These are phyloP conservation scores for Silybum marianum DNA, from an alignment of 129 eudicot species.

Conservation along the genomic window DNA sequence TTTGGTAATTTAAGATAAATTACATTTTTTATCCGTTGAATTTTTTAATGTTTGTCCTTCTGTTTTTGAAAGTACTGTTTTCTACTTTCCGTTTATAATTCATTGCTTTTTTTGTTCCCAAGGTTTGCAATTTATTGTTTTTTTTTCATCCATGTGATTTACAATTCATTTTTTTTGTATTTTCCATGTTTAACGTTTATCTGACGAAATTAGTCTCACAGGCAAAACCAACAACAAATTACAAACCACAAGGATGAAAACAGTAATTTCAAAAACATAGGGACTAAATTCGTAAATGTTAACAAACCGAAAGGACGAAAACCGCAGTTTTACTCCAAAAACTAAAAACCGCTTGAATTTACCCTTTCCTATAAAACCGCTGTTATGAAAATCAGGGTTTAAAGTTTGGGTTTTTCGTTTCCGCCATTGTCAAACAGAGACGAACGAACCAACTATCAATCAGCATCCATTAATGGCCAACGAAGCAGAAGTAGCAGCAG, in stretches of 20 bases:
- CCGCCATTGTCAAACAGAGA: background rate
- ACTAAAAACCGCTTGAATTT: background rate
- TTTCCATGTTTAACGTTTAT: background rate
- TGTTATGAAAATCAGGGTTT: constrained; percentile 24
- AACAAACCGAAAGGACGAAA: background rate
- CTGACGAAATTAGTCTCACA: no score
- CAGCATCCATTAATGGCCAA: constrained; percentile 41
- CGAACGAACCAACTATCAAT: constrained; percentile 16
- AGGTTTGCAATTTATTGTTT: no score
- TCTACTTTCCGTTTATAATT: background rate
- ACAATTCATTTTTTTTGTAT: background rate
- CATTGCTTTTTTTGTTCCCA: background rate
- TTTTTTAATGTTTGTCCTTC: no score
- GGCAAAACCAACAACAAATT: background rate
- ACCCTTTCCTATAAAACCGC: background rate
- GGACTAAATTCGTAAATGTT: background rate
- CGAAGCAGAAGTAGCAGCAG: constrained; percentile 15
- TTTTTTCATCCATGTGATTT: no score
- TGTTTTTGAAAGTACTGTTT: background rate
- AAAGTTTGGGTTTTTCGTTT: constrained; percentile 32
- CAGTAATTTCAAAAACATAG: background rate
- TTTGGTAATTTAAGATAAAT: no score
- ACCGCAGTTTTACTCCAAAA: background rate
- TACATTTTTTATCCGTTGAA: no score
- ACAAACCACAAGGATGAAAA: background rate